Conservation (phyloP, 176 grass and related monocot species). For the Tillandsia leiboldiana region DNA sequence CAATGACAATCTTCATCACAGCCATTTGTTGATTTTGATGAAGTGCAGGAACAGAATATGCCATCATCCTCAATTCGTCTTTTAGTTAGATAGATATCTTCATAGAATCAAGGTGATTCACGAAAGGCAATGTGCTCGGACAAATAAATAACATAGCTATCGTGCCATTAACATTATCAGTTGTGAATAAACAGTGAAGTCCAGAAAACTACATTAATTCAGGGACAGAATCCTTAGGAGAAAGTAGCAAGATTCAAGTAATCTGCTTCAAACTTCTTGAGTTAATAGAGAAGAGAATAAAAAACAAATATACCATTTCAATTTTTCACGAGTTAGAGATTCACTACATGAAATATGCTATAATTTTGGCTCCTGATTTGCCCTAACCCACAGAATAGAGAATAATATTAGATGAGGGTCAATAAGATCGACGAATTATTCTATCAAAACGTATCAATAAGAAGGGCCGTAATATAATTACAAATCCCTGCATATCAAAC, state of each 20-base stretch:
- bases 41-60: conserved; percentile 67
- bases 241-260: not conserved
- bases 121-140: not conserved
- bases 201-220: not conserved
- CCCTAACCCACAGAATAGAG: not conserved
- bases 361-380: not conserved
- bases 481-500: too few species aligned
- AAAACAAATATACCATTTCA: not conserved
- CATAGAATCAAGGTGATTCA: conserved; percentile 30
- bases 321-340: not conserved
- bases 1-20: conserved; percentile 87
- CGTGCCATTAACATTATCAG: not conserved
- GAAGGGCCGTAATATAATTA: too few species aligned
- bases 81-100: conserved; percentile 78
- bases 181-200: not conserved
- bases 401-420: too few species aligned
- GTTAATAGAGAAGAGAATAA: not conserved
- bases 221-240: not conserved
- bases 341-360: not conserved
- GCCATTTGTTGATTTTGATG: conserved; percentile 32
- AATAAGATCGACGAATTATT: too few species aligned
- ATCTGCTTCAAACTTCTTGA: not conserved
- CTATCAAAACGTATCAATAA: too few species aligned
- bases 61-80: conserved; percentile 78
- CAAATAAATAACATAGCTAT: conserved; percentile 1